A percentile compares a stretch with the other conserved stretches of the same genome.
phyloP scores from a whole-genome alignment of 192 early-diverging fungal genomes.

The Coemansia sp. region DNA sequence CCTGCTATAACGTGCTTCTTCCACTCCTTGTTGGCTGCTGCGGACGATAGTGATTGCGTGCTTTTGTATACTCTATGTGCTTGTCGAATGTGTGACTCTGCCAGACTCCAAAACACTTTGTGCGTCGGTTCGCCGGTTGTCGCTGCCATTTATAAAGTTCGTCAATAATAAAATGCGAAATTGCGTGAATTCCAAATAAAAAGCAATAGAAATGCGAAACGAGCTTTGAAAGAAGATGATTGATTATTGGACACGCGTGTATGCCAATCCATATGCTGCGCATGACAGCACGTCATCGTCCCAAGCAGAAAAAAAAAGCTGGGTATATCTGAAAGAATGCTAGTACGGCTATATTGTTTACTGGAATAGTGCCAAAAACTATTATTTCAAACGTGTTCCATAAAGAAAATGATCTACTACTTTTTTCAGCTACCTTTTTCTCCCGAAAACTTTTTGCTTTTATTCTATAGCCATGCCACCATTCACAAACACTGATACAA shows the following conservation, averaged over 20 bases:
- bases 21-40: slow-evolving; percentile 2
- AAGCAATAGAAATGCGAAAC: background rate
- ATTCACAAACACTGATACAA: background rate
- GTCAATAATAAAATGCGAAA: background rate
- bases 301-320: background rate
- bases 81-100: slow-evolving; percentile 34
- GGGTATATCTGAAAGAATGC: background rate
- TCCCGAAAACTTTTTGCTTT: background rate
- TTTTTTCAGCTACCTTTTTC: background rate
- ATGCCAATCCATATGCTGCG: background rate
- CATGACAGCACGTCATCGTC: background rate
- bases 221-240: background rate
- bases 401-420: background rate
- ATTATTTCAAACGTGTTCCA: background rate
- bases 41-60: background rate
- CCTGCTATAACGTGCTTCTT: slow-evolving; percentile 17
- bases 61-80: slow-evolving; percentile 17
- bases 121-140: slow-evolving; percentile 11
- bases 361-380: background rate
- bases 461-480: background rate
- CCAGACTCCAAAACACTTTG: slow-evolving; percentile 28
- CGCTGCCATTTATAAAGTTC: background rate
- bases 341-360: background rate
- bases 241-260: background rate
- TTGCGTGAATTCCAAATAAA: background rate